A percentile compares a stretch with the other conserved stretches of the same genome.
These are phyloP conservation scores for Lasiodiplodia hormozganensis DNA, from an alignment of 2,329 filamentous ascomycete species.

Conservation along the genomic window DNA sequence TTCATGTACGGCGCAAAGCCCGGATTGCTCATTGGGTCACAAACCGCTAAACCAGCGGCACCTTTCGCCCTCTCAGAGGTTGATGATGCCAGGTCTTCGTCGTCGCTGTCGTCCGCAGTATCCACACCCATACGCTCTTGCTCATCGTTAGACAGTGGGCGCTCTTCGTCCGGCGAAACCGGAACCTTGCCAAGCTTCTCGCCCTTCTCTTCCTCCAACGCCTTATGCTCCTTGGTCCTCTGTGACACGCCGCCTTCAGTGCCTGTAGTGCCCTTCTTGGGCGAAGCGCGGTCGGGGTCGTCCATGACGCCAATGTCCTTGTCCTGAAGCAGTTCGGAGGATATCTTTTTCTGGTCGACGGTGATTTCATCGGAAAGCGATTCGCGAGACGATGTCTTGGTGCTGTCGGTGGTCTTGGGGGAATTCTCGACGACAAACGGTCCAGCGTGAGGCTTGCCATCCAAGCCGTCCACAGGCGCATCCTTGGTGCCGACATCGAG, in stretches of 20 bases:
- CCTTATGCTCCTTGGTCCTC: slow-evolving; percentile 78
- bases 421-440: slow-evolving; percentile 70
- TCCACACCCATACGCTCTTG: slow-evolving; percentile 67
- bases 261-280: slow-evolving; percentile 85
- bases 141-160: slow-evolving; percentile 81
- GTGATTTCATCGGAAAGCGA: slow-evolving; percentile 45
- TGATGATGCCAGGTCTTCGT: slow-evolving; percentile 5
- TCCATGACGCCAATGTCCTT: slow-evolving; percentile 86
- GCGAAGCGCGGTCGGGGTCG: slow-evolving; percentile 75
- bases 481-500: slow-evolving; percentile 68
- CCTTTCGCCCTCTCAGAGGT: slow-evolving; percentile 46
- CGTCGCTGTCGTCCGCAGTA: slow-evolving; percentile 51
- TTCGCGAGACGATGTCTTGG: slow-evolving; percentile 9
- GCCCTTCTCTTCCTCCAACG: slow-evolving; percentile 69
- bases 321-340: slow-evolving; percentile 32
- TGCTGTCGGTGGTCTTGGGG: slow-evolving; percentile 32
- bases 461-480: slow-evolving; percentile 79
- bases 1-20: background rate
- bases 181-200: slow-evolving; percentile 76
- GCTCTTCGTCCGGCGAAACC: slow-evolving; percentile 83
- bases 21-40: slow-evolving; percentile 29
- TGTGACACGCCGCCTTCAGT: slow-evolving; percentile 89
- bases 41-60: slow-evolving; percentile 62
- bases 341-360: slow-evolving; percentile 38
- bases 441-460: slow-evolving; percentile 91